phyloP scores from a whole-genome alignment of 805 yeast species.

The Teunomyces barrocoloradensis region DNA sequence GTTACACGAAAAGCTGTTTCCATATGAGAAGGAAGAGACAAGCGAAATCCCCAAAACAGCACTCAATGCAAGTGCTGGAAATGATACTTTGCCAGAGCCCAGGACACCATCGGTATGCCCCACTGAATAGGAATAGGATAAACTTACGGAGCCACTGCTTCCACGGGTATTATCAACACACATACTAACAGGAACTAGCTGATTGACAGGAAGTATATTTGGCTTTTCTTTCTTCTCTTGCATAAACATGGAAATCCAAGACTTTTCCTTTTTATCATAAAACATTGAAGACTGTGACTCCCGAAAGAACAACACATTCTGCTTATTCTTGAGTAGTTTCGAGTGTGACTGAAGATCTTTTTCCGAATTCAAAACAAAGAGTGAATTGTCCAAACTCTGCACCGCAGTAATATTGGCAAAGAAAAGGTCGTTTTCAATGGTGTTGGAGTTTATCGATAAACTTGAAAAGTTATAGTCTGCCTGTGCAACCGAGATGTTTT shows the following conservation, averaged over 20 bases:
- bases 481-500: not conserved
- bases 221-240: not conserved
- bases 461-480: not conserved
- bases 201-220: not conserved
- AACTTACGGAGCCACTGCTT: not conserved
- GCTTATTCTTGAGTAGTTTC: not conserved
- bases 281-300: not conserved
- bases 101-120: not conserved
- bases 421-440: not conserved
- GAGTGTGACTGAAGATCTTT: not conserved
- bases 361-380: not conserved
- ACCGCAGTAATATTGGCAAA: not conserved
- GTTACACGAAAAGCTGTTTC: not conserved
- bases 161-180: conserved; percentile 3
- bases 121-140: not conserved
- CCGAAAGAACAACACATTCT: not conserved
- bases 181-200: not conserved
- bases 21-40: not conserved
- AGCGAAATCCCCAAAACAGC: not conserved
- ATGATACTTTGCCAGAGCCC: not conserved
- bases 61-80: not conserved
- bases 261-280: not conserved
- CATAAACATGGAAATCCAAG: not conserved
- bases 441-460: not conserved
- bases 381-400: not conserved